These are phyloP conservation scores for Penicillium occitanis DNA, from an alignment of 2,329 filamentous ascomycete genomes.

Conservation along the genomic window DNA sequence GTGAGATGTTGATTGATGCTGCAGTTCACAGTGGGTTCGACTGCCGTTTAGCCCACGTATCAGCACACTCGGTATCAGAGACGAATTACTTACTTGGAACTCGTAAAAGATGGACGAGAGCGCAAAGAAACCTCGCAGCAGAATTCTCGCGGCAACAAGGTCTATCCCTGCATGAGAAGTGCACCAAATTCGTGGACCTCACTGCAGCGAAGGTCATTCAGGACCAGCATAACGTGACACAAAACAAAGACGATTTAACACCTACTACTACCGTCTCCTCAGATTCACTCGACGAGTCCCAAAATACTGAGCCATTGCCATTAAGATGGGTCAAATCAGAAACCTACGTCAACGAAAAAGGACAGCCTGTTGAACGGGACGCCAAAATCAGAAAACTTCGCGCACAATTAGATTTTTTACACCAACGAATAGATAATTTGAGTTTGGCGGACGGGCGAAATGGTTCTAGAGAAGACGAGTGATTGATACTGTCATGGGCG, in stretches of 20 bases:
- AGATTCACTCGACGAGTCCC: background rate
- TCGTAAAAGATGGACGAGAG: conserved; percentile 32
- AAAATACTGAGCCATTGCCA: background rate
- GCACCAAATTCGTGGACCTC: conserved; percentile 34
- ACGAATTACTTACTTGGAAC: conserved; percentile 6
- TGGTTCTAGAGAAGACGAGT: conserved; percentile 11
- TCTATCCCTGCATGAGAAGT: conserved; percentile 33
- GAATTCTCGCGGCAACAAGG: conserved; percentile 23
- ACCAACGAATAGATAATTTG: conserved; percentile 12
- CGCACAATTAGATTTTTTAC: conserved; percentile 8
- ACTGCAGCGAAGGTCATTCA: conserved; percentile 31
- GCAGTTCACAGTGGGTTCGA: conserved; percentile 40
- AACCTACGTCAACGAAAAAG: background rate
- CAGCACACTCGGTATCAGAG: background rate
- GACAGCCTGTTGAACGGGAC: background rate
- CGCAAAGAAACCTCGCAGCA: conserved; percentile 19
- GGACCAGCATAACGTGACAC: conserved; percentile 16
- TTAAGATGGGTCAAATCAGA: conserved; percentile 1
- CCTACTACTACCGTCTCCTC: background rate
- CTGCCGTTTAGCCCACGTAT: conserved; percentile 26
- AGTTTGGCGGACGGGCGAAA: conserved; percentile 1
- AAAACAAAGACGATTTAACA: background rate
- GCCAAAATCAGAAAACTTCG: conserved; percentile 8
- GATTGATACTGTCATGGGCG: background rate
- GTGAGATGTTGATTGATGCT: conserved; percentile 35